Base-by-base conservation (phyloP, 345 rosid genomes). In the Ceriops decandra region DNA sequence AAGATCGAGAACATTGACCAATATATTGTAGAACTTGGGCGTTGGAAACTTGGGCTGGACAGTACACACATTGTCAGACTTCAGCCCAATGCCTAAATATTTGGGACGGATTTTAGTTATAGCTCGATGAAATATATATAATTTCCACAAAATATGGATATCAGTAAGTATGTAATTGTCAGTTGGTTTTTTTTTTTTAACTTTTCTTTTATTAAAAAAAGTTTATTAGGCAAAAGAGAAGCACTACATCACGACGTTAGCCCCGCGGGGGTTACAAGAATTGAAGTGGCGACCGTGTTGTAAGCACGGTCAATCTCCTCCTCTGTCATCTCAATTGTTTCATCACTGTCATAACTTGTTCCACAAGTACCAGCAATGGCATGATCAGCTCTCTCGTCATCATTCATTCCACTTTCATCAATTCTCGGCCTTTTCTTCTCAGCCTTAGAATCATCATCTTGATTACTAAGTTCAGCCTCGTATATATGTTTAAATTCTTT, bases 251-350 rank as follows among this genome's bases (percentile, higher is more conserved):
- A 42, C 15, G 9, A 33, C 10, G 6, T 33, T 33, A 33, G 36
- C 2, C 6, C 22, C 26, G 26, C 0, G 26, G 26, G 26, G 54
- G 52, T 68, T 70, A 52, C 70, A 64, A 54, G 26, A 66, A 63
- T 74, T 63, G 66, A 53, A 10, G 82, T 74, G 63, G 78, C 79
- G 62, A 85, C 78, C n/a, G 68, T 82, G 60, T 71, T 73, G 73
- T 74, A 78, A 16, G 95, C 95, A 52, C 62, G 62, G 30, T 86
- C 87, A 57, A 87, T 87, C 82, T 91, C 98, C 66, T 91, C 96
- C 76, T 88, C 95, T 2, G 96, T 90, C 96, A 95, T 90, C 83
- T 87, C 98, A 15, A 91, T 74, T 20, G 98, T 95, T 77, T 87
- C 87, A 2, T 95, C 99, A 17, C 96, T 90, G 74, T 91, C 89